Percentiles rank a stretch among this genome's conserved stretches.
These are phyloP conservation scores for Fusarium miscanthi DNA, from an alignment of 2,329 filamentous ascomycete species.

Conservation along the genomic window DNA sequence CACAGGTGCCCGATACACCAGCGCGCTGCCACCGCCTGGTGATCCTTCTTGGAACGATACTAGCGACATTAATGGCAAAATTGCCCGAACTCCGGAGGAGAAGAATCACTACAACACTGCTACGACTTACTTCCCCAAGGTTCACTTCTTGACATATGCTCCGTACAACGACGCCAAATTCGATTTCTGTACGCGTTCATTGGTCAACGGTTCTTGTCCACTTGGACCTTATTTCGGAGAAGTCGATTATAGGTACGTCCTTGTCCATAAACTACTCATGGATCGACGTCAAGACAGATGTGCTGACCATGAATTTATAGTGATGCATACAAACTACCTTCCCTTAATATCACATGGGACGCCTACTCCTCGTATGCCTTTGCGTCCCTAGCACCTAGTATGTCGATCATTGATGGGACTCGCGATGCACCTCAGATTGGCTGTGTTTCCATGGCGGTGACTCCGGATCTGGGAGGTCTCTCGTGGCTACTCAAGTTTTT, in stretches of 20 bases:
- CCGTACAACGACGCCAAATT: constrained; percentile 64
- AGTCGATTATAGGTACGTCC: constrained; percentile 50
- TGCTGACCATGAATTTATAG: constrained; percentile 39
- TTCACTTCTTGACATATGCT: constrained; percentile 82
- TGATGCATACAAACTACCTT: constrained; percentile 66
- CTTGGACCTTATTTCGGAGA: constrained; percentile 76
- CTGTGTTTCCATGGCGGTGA: constrained; percentile 85
- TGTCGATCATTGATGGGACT: constrained; percentile 82
- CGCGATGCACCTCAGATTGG: constrained; percentile 70
- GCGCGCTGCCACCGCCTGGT: constrained; percentile 68
- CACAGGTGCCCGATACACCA: constrained; percentile 72
- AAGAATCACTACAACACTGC: constrained; percentile 61
- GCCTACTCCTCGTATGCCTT: constrained; percentile 89
- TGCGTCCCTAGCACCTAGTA: constrained; percentile 78
- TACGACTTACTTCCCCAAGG: constrained; percentile 78
- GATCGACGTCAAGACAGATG: background rate
- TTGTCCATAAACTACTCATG: background rate
- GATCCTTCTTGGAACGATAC: constrained; percentile 72
- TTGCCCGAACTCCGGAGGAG: constrained; percentile 68
- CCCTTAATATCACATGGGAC: constrained; percentile 78
- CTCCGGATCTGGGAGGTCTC: constrained; percentile 81
- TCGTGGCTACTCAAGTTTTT: constrained; percentile 78
- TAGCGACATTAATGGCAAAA: constrained; percentile 77
- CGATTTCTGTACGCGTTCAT: constrained; percentile 74
- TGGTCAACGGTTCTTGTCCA: constrained; percentile 75